Conservation (phyloP, 208 protist species). For the Leishmania aethiopica region DNA sequence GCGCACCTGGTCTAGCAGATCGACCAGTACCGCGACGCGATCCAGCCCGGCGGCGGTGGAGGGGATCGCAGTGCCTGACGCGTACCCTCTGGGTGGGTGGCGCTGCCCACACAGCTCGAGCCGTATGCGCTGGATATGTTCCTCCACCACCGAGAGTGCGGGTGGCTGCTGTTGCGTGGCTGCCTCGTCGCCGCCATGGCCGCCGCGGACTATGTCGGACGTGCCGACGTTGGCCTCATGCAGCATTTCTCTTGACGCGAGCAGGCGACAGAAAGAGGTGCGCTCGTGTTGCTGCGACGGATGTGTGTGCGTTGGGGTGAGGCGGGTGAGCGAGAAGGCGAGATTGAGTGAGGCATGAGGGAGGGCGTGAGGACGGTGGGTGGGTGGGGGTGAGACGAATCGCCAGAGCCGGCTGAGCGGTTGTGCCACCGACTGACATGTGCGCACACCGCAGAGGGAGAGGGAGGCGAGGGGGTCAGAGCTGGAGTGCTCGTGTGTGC, state of each 20-base stretch:
- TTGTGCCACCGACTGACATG: background rate
- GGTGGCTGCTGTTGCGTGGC: slow-evolving; percentile 15
- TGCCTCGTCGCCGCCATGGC: background rate
- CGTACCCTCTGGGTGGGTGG: slow-evolving; percentile 14
- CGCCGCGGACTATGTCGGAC: background rate
- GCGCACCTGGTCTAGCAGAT: slow-evolving; percentile 60
- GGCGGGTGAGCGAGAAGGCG: background rate
- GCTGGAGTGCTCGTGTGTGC: background rate
- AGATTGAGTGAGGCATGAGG: background rate
- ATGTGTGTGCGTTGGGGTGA: background rate
- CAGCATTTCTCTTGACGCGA: background rate
- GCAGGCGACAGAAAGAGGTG: background rate
- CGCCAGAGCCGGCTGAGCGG: background rate
- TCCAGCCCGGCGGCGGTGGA: slow-evolving; percentile 38
- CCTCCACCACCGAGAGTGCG: slow-evolving; percentile 22
- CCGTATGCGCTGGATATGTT: slow-evolving; percentile 31
- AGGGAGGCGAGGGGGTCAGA: background rate
- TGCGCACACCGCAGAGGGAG: background rate
- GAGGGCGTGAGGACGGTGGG: background rate
- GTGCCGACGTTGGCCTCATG: slow-evolving; percentile 54
- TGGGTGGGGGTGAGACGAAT: background rate
- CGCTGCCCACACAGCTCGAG: slow-evolving; percentile 21
- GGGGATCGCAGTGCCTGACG: slow-evolving; percentile 13
- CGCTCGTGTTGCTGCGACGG: background rate
- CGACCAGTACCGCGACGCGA: slow-evolving; percentile 38